Conservation (phyloP, 1,284 basidiomycete species). For the Agroathelia rolfsii region DNA sequence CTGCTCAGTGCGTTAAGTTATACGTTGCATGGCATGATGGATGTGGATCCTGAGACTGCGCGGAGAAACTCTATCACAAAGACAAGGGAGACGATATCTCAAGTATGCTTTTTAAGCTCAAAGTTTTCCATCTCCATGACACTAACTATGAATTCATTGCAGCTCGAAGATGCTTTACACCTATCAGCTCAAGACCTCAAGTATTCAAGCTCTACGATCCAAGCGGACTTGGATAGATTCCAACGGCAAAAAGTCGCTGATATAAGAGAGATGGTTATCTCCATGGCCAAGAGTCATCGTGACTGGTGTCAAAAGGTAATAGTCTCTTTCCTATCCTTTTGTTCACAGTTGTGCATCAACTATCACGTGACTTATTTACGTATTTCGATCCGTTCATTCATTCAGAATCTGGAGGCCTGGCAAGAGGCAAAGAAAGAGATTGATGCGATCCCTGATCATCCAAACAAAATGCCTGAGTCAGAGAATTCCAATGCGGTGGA, state of each 20-base stretch:
- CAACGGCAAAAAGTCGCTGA: conserved; percentile 98
- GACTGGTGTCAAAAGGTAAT: conserved; percentile 92
- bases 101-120: conserved; percentile 41
- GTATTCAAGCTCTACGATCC: conserved; percentile 92
- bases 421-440: conserved; percentile 91
- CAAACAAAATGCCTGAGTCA: conserved; percentile 50
- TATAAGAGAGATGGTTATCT: conserved; percentile 84
- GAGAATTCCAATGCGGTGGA: conserved; percentile 21
- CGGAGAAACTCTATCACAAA: conserved; percentile 89
- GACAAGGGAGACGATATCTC: conserved; percentile 87
- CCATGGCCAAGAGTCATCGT: conserved; percentile 82
- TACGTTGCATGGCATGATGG: conserved; percentile 96
- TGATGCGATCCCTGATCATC: conserved; percentile 80
- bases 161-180: conserved; percentile 91
- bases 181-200: conserved; percentile 87
- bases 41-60: conserved; percentile 94
- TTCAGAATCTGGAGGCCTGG: conserved; percentile 92
- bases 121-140: conserved; percentile 8
- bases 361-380: conserved; percentile 6
- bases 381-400: conserved; percentile 9
- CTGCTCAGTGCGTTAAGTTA: conserved; percentile 89
- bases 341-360: conserved; percentile 6
- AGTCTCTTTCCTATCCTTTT: conserved; percentile 10
- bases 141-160: conserved; percentile 10
- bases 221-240: conserved; percentile 96